phyloP scores from a whole-genome alignment of 176 grass and related monocot genomes.

The Thinopyrum elongatum region DNA sequence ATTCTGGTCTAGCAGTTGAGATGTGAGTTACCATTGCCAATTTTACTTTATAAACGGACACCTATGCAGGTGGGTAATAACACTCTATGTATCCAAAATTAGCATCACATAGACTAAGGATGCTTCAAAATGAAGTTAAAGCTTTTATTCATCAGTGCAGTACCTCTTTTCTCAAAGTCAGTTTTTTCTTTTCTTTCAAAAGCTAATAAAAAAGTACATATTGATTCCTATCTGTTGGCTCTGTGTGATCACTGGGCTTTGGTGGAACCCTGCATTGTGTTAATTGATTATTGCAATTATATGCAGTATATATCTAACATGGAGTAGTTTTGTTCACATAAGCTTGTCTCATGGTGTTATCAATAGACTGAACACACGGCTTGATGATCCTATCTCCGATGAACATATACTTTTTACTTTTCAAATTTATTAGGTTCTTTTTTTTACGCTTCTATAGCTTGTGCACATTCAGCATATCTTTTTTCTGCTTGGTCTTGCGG shows the following conservation, averaged over 20 bases:
- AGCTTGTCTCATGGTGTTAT: not conserved
- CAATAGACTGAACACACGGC: not conserved
- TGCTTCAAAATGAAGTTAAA: not conserved
- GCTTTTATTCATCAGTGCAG: not conserved
- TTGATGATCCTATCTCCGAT: not conserved
- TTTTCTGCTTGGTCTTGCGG: not conserved
- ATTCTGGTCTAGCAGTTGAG: not conserved
- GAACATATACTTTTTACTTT: not conserved
- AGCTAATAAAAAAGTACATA: not conserved
- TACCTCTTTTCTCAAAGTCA: not conserved
- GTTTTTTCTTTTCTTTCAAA: not conserved
- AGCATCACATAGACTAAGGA: not conserved
- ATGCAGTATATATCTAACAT: not conserved
- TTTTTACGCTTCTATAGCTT: slow-evolving; percentile 6
- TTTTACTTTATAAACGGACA: not conserved
- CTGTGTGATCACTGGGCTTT: not conserved
- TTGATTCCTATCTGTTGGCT: not conserved
- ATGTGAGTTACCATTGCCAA: not conserved
- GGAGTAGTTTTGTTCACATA: not conserved
- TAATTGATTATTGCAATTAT: not conserved
- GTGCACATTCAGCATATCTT: not conserved
- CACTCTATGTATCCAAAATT: not conserved
- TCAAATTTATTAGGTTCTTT: not conserved
- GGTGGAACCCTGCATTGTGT: not conserved
- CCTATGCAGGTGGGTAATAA: not conserved